Base-by-base conservation (phyloP, 176 grass and related monocot genomes). In the Puccinellia tenuiflora region DNA sequence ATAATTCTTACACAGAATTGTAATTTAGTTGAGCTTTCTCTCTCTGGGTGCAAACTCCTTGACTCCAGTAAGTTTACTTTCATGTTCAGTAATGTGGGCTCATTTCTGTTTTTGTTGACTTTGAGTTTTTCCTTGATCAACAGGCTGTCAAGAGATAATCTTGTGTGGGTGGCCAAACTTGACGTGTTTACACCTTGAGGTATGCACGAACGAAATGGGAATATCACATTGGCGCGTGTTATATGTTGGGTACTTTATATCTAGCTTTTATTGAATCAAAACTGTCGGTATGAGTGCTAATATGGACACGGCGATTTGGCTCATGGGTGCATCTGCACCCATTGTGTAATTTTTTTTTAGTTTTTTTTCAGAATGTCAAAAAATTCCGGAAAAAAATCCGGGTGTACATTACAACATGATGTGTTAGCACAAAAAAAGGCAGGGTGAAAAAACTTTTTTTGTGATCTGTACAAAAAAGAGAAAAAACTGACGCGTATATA, bases 41-140 rank as follows among this genome's bases (percentile, higher is more conserved):
- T 97, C 34, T 84, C 91, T 62, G 94, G 94, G 69, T 97, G 94
- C 81, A 90, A 88, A 76, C 94, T 88, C 79, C 91, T 97, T 9
- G 82, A 97, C 39, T 83, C 89, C 69, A 76, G 94, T 97, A 90
- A 85, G 83, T 84, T 88, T 81, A 75, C 43, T 69, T 43, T 22
- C 25, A 73, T 45, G 34, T 55, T 50, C 63, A 79, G 5, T 62
- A 61, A 57, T 76, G 14, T 39, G 60, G n/a, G 33, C 18, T 42
- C 24, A 55, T 6, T 80, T 84, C 12, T 75, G 16, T 35, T 57
- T 51, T 68, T 80, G 22, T 56, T 29, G 24, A 38, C 88, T 38
- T 42, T 3, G 18, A 8, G 16, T 65, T 53, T 51, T 43, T 88
- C 56, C 14, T 77, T 73, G 16, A 56, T 62, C 37, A 1, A 73